Percentiles rank a stretch among this genome's conserved stretches.
Evolutionary conservation across 441 rosid genomes (phyloP).

Genomic region (Erodium chrysanthum): DNA sequence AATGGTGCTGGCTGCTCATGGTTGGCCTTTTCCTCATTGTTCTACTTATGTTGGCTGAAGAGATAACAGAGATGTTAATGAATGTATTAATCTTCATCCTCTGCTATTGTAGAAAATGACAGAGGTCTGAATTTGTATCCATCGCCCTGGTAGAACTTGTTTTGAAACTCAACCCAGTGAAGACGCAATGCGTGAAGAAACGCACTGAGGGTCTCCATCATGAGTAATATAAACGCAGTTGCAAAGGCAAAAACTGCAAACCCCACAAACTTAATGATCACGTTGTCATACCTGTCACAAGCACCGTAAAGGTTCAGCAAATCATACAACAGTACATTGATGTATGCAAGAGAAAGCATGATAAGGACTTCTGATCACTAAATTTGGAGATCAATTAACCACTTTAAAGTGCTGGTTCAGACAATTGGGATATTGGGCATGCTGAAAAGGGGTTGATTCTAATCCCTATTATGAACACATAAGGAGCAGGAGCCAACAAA

Average conservation of each 20-base stretch:
- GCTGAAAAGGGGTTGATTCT: not conserved
- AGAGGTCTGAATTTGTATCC: conserved; percentile 95
- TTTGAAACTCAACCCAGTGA: conserved; percentile 96
- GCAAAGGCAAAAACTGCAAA: conserved; percentile 85
- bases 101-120: conserved; percentile 58
- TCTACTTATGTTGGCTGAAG: not conserved
- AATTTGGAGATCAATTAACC: not conserved
- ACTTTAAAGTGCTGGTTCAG: not conserved
- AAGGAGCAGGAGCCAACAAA: not conserved
- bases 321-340: not conserved
- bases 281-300: conserved; percentile 67
- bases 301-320: conserved; percentile 5
- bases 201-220: conserved; percentile 98
- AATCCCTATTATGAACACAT: not conserved
- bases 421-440: not conserved
- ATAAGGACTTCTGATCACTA: not conserved
- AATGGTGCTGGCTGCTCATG: not conserved
- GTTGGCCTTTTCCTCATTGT: not conserved
- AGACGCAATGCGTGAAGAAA: conserved; percentile 97
- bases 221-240: conserved; percentile 79
- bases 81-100: conserved; percentile 37
- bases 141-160: conserved; percentile 87
- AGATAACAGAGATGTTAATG: not conserved
- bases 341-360: too few species aligned
- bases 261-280: conserved; percentile 65